Conservation (phyloP, 2,329 filamentous ascomycete genomes). For the Fusarium equiseti region DNA sequence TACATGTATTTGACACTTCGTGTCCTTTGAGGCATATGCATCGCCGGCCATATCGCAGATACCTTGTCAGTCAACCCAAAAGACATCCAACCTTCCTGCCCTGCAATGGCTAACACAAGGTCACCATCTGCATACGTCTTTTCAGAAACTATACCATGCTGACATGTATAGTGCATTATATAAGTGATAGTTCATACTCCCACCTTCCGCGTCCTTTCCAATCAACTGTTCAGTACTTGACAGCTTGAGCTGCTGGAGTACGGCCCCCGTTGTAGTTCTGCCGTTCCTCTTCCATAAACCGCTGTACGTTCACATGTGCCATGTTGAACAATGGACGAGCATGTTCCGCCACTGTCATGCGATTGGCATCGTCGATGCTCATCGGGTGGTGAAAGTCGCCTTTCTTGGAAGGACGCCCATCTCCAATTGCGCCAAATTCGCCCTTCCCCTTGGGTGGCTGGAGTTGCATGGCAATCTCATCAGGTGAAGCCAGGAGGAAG, state of each 20-base stretch:
- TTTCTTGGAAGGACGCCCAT: conserved; percentile 50
- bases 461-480: conserved; percentile 42
- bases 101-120: conserved; percentile 34
- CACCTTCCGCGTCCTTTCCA: conserved; percentile 31
- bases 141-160: conserved; percentile 29
- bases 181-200: conserved; percentile 29
- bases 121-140: conserved; percentile 15
- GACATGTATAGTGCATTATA: conserved; percentile 11
- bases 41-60: conserved; percentile 21
- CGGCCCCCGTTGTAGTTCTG: conserved; percentile 6
- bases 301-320: conserved; percentile 52
- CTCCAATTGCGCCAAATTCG: conserved; percentile 55
- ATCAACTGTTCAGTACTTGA: conserved; percentile 26
- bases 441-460: conserved; percentile 49
- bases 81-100: conserved; percentile 44
- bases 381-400: conserved; percentile 48
- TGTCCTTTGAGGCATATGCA: conserved; percentile 13
- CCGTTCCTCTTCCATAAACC: conserved; percentile 37
- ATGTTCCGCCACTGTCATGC: conserved; percentile 55
- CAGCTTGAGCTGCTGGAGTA: conserved; percentile 6
- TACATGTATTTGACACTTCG: conserved; percentile 13
- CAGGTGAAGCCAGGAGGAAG: conserved; percentile 52
- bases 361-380: conserved; percentile 55
- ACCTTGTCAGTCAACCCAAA: conserved; percentile 43
- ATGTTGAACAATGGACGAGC: conserved; percentile 58